Conservation (phyloP, 768 basidiomycete species). For the Suillus occidentalis region DNA sequence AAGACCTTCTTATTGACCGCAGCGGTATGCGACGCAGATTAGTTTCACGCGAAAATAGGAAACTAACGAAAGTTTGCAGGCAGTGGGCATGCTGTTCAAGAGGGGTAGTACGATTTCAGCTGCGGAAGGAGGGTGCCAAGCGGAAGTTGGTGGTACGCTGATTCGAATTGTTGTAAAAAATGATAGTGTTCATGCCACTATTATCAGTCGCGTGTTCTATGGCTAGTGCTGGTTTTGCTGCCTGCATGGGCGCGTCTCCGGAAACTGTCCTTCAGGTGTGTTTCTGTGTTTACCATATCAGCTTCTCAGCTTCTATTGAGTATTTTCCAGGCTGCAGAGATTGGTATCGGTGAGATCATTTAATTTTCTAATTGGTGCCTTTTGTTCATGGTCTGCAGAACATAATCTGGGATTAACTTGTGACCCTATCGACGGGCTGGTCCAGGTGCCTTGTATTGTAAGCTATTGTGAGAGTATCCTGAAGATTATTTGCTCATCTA, state of each 20-base stretch:
- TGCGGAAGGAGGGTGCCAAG: constrained; percentile 94
- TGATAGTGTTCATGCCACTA: constrained; percentile 4
- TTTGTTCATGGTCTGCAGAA: constrained; percentile 44
- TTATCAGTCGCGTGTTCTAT: constrained; percentile 85
- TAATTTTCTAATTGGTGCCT: neutral
- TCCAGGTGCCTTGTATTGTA: constrained; percentile 96
- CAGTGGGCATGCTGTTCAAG: constrained; percentile 95
- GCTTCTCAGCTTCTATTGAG: constrained; percentile 2
- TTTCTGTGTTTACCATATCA: neutral
- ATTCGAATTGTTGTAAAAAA: constrained; percentile 1
- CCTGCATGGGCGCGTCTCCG: constrained; percentile 89
- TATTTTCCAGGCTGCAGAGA: constrained; percentile 70
- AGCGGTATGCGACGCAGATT: constrained; percentile 60
- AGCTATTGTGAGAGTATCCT: constrained; percentile 28
- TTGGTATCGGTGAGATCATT: constrained; percentile 69
- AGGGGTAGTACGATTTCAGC: constrained; percentile 96
- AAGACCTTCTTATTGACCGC: constrained; percentile 90
- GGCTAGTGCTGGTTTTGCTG: constrained; percentile 92
- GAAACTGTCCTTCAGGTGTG: constrained; percentile 77
- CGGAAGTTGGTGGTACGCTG: constrained; percentile 82
- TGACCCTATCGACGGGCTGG: constrained; percentile 90
- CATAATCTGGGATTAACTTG: constrained; percentile 90
- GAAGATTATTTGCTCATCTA: neutral
- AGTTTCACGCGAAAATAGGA: neutral
- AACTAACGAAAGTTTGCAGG: constrained; percentile 39